Evolutionary conservation across 2,329 filamentous ascomycete genomes (phyloP).

Genomic region (Claviceps quebecensis): DNA sequence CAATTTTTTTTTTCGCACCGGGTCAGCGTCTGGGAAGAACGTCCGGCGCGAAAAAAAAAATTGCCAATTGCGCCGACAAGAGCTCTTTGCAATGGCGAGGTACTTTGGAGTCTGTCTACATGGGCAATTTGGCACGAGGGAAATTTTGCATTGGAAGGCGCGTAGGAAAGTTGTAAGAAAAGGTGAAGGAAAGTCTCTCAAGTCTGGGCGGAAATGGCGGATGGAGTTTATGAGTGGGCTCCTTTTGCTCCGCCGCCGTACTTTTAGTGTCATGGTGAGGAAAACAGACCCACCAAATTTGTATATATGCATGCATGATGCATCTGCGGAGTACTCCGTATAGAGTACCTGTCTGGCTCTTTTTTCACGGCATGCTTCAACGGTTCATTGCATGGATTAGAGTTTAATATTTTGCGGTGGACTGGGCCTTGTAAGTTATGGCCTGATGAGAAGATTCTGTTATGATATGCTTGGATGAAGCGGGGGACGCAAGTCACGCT

Average conservation of each 20-base stretch:
- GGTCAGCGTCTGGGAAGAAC: neutral
- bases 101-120: neutral
- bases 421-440: neutral
- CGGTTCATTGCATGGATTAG: neutral
- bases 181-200: no score
- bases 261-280: neutral
- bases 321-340: neutral
- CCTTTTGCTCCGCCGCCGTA: no score
- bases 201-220: neutral
- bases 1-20: neutral
- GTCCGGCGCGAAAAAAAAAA: neutral
- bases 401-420: neutral
- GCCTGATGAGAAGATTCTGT: neutral
- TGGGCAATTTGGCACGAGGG: neutral
- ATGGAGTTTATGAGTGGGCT: neutral
- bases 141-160: neutral
- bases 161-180: neutral
- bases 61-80: neutral
- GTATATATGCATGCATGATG: neutral
- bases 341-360: neutral
- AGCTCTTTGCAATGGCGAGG: neutral
- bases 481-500: neutral
- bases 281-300: neutral
- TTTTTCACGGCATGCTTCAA: neutral
- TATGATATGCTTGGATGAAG: neutral